phyloP scores from a whole-genome alignment of 805 yeast genomes.

The Komagataella populi region DNA sequence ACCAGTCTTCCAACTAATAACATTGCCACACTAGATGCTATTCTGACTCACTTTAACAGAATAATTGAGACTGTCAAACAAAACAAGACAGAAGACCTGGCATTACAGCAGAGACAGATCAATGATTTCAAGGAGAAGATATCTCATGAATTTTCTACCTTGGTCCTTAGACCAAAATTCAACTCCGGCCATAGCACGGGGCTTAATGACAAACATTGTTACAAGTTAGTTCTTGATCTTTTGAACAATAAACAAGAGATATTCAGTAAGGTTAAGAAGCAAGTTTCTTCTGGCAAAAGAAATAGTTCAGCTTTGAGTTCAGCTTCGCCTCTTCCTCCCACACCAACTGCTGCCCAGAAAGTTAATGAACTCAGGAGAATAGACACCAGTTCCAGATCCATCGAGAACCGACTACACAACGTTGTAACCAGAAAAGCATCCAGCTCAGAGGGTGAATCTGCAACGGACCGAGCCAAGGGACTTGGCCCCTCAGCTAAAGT shows the following conservation, averaged over 20 bases:
- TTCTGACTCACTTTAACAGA: constrained; percentile 63
- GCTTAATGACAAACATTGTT: constrained; percentile 22
- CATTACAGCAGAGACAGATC: constrained; percentile 20
- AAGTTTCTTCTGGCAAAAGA: not conserved
- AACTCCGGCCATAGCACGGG: constrained; percentile 36
- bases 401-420: not conserved
- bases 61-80: constrained; percentile 35
- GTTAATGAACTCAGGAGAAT: not conserved
- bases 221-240: constrained; percentile 47
- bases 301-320: not conserved
- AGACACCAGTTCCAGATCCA: not conserved
- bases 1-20: constrained; percentile 57
- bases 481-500: not conserved
- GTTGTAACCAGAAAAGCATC: not conserved
- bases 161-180: constrained; percentile 40
- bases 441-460: not conserved
- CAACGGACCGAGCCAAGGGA: not conserved
- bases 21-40: constrained; percentile 67
- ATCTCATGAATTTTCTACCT: constrained; percentile 52
- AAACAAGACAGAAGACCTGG: constrained; percentile 24
- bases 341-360: not conserved
- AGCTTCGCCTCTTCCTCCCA: not conserved
- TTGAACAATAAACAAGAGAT: constrained; percentile 44
- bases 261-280: constrained; percentile 43
- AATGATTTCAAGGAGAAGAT: constrained; percentile 29